Base-by-base conservation (phyloP, 1,284 basidiomycete genomes). In the Jaminaea rosea region DNA sequence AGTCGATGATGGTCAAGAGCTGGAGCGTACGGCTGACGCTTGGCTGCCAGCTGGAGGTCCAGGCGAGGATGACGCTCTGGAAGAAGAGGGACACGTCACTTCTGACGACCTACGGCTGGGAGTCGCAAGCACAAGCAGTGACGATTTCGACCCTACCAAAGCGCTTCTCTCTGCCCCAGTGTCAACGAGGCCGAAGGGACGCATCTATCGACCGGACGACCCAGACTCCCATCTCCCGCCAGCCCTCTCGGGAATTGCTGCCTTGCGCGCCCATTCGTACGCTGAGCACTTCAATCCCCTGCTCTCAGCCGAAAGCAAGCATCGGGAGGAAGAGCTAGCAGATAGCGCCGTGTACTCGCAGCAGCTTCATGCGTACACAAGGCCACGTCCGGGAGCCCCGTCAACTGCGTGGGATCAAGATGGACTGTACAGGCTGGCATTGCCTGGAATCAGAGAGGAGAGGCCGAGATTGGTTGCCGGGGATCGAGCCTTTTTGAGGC, bases 401-500 rank as follows among this genome's bases (percentile, higher is more conserved):
- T n/a, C n/a, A n/a, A n/a, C 26, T 2, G 6, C n/a, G 28, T 26
- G 26, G 17, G 46, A 29, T 21, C 26, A 10, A 4, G 32, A 47
- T 47, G 49, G 48, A 3, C 34, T 53, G 2, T 53, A 46, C 26
- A 41, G 15, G 5, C 44, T 53, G 15, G 28, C 19, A 13, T 19
- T 54, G 15, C 52, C 52, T 2, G 52, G 52, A 2, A 44, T 54
- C 47, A 11, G 52, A 9, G 52, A 54, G 31, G 52, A 54, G 15
- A 32, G 32, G n/a, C 52, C 52, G 1, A n/a, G 17, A 19, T 28
- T 54, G 27, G 6, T 24, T 9, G 26, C 52, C 1, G 48, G 48
- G 1, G 50, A 53, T 32, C 17, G 44, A 11, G 27, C 45, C 11
- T 42, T 36, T 15, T 45, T 54, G 8, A 27, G 52, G 4, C 23